A percentile compares a stretch with the other conserved stretches of the same genome.
Conservation (phyloP, 495 filamentous ascomycete species). For the Darksidea phi region DNA sequence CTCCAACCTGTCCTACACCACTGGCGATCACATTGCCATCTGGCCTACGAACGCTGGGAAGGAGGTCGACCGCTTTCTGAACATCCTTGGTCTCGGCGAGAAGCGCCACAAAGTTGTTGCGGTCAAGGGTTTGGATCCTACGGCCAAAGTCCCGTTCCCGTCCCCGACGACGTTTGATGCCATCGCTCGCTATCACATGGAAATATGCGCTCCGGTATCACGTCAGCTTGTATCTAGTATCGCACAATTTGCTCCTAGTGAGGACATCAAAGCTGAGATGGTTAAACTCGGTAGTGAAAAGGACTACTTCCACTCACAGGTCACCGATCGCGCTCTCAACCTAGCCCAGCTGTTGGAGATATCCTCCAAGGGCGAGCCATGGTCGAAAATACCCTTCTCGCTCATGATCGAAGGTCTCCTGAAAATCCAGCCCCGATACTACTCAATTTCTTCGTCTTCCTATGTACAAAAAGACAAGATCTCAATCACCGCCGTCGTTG, state of each 20-base stretch:
- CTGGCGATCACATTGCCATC: conserved; percentile 93
- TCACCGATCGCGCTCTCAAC: conserved; percentile 79
- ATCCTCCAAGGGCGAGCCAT: conserved; percentile 67
- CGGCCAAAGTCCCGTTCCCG: conserved; percentile 95
- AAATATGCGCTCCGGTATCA: conserved; percentile 91
- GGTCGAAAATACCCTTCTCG: conserved; percentile 86
- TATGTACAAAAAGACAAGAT: conserved; percentile 90
- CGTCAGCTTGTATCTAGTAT: conserved; percentile 90
- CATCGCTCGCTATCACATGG: conserved; percentile 92
- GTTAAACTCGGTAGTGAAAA: conserved; percentile 86
- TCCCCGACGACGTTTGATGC: conserved; percentile 97
- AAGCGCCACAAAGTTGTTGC: conserved; percentile 84
- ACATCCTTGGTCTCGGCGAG: conserved; percentile 67
- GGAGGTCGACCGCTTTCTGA: conserved; percentile 88
- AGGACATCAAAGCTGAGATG: conserved; percentile 79
- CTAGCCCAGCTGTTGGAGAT: conserved; percentile 83
- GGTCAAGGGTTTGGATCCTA: conserved; percentile 90
- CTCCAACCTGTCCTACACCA: conserved; percentile 87
- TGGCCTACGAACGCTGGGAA: conserved; percentile 96
- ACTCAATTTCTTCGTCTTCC: conserved; percentile 98
- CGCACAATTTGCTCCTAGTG: conserved; percentile 86
- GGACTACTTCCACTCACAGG: conserved; percentile 90
- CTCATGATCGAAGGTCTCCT: conserved; percentile 89
- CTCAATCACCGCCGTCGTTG: conserved; percentile 92
- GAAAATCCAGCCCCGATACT: conserved; percentile 96